A percentile compares a stretch with the other conserved stretches of the same genome.
Conservation (phyloP, 495 filamentous ascomycete species). For the Penicillium verhagenii region DNA sequence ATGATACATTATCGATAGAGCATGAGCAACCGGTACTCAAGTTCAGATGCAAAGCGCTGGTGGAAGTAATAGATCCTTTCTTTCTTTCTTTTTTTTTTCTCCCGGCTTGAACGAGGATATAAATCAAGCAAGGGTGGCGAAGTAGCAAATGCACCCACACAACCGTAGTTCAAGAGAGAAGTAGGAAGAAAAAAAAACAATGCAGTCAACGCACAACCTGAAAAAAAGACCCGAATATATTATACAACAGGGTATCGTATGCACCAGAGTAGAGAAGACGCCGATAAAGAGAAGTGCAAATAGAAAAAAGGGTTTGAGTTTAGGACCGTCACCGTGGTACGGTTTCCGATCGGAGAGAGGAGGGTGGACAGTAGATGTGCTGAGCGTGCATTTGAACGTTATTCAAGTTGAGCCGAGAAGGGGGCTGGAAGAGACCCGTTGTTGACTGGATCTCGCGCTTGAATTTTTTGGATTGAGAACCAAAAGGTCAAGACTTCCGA, state of each 20-base stretch:
- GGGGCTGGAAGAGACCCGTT: constrained; percentile 4
- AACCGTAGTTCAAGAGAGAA: constrained; percentile 19
- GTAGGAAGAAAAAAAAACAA: constrained; percentile 16
- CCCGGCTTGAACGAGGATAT: neutral
- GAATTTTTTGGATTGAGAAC: neutral
- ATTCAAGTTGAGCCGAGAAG: constrained; percentile 27
- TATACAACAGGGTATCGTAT: constrained; percentile 53
- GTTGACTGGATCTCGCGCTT: neutral
- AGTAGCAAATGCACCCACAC: constrained; percentile 14
- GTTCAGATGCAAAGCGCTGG: constrained; percentile 5
- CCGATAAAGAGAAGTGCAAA: constrained; percentile 23
- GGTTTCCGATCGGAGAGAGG: constrained; percentile 46
- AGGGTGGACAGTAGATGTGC: constrained; percentile 40
- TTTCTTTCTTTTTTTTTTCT: too few relatives aligned
- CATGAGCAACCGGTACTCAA: constrained; percentile 25
- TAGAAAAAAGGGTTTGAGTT: constrained; percentile 17
- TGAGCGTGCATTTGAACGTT: constrained; percentile 52
- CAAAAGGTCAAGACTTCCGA: neutral
- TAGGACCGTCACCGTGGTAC: constrained; percentile 48
- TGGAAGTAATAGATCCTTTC: neutral
- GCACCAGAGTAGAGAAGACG: constrained; percentile 41
- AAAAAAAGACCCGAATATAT: constrained; percentile 41
- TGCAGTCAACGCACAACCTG: constrained; percentile 25
- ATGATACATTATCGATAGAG: constrained; percentile 52
- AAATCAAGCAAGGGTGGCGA: constrained; percentile 1